A percentile compares a stretch with the other conserved stretches of the same genome.
These are phyloP conservation scores for Cyberlindnera subsufficiens DNA, from an alignment of 805 yeast genomes.

Conservation along the genomic window DNA sequence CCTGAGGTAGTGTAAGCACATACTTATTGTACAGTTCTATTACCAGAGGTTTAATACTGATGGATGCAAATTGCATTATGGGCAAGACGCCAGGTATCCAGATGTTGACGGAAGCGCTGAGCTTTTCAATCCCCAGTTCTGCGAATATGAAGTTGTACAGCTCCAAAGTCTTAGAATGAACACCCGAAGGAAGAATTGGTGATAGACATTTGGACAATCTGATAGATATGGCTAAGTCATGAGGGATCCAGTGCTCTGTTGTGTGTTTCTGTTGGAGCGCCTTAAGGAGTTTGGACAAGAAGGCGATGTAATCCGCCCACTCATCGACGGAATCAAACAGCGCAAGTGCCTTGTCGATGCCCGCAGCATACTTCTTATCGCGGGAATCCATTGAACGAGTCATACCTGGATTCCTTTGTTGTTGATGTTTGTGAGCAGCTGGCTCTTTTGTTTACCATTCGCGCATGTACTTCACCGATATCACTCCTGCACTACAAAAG, in stretches of 20 bases:
- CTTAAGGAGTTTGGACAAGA: slow-evolving; percentile 71
- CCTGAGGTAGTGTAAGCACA: slow-evolving; percentile 46
- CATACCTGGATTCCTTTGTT: neutral
- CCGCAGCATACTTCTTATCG: slow-evolving; percentile 63
- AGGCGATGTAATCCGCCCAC: slow-evolving; percentile 98
- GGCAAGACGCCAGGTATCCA: slow-evolving; percentile 97
- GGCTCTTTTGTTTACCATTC: neutral
- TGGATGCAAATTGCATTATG: slow-evolving; percentile 79
- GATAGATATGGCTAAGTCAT: slow-evolving; percentile 57
- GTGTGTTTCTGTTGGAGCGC: slow-evolving; percentile 48
- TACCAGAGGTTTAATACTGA: slow-evolving; percentile 77
- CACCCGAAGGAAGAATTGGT: slow-evolving; percentile 87
- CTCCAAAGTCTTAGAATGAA: slow-evolving; percentile 81
- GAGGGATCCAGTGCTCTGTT: slow-evolving; percentile 56
- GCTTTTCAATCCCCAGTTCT: slow-evolving; percentile 47
- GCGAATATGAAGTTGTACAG: slow-evolving; percentile 68
- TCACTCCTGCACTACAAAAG: neutral
- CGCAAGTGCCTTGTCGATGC: slow-evolving; percentile 65
- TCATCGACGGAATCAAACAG: slow-evolving; percentile 80
- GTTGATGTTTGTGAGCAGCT: neutral
- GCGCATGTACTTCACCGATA: neutral
- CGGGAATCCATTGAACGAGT: slow-evolving; percentile 38
- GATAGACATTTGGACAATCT: slow-evolving; percentile 75
- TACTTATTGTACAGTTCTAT: slow-evolving; percentile 54
- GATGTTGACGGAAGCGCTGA: slow-evolving; percentile 50